phyloP scores from a whole-genome alignment of 768 basidiomycete genomes.

The Lentinus tigrinus region DNA sequence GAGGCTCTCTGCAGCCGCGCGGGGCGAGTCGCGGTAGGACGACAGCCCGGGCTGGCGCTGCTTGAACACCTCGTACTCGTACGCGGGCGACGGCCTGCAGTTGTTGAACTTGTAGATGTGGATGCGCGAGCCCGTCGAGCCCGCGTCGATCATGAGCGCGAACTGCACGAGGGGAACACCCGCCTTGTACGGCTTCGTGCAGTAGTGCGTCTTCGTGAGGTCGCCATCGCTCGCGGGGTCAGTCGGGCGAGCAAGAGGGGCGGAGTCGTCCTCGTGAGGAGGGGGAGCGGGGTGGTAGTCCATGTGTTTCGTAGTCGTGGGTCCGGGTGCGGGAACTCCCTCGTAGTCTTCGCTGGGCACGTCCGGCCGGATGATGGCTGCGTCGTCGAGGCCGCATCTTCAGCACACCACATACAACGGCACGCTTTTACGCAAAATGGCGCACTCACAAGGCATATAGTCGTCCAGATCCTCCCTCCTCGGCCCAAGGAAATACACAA shows the following conservation, averaged over 20 bases:
- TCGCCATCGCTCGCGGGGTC: slow-evolving; percentile 77
- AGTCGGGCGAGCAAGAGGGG: slow-evolving; percentile 35
- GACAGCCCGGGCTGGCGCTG: slow-evolving; percentile 82
- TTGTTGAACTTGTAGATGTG: slow-evolving; percentile 99
- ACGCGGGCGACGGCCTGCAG: slow-evolving; percentile 69
- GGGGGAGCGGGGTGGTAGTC: background rate
- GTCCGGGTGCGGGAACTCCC: background rate
- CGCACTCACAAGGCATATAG: slow-evolving; percentile 27
- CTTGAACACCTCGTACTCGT: slow-evolving; percentile 94
- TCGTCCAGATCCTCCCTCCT: slow-evolving; percentile 31
- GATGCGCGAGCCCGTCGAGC: slow-evolving; percentile 94
- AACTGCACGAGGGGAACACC: slow-evolving; percentile 74
- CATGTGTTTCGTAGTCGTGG: background rate
- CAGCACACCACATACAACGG: background rate
- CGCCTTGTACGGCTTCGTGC: slow-evolving; percentile 52
- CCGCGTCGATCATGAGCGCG: slow-evolving; percentile 97
- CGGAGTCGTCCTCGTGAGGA: slow-evolving; percentile 17
- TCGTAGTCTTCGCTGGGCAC: slow-evolving; percentile 1
- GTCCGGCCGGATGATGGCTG: slow-evolving; percentile 16
- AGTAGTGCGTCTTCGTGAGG: slow-evolving; percentile 69
- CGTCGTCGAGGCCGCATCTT: background rate
- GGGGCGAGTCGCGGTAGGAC: slow-evolving; percentile 52
- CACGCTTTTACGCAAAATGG: background rate
- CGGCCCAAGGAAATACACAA: slow-evolving; percentile 72
- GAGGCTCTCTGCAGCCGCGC: slow-evolving; percentile 73